A percentile compares a stretch with the other conserved stretches of the same genome.
Conservation (phyloP, 176 grass and related monocot species). For the Echinochloa phyllopogon region DNA sequence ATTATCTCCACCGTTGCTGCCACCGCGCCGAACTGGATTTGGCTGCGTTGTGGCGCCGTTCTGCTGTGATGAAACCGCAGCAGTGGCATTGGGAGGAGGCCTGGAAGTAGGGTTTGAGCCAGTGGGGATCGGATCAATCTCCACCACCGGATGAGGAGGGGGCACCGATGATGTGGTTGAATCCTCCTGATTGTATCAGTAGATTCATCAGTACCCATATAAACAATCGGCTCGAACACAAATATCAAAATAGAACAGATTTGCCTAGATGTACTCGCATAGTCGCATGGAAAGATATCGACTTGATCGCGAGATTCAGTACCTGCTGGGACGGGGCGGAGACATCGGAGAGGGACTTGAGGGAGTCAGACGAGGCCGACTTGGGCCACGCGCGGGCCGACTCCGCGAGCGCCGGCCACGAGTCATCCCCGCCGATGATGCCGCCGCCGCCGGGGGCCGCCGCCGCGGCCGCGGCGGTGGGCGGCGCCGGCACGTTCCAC, state of each 20-base stretch:
- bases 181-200: slow-evolving; percentile 50
- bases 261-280: slow-evolving; percentile 6
- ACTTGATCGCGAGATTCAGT: slow-evolving; percentile 50
- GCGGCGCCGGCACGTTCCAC: slow-evolving; percentile 59
- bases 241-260: neutral
- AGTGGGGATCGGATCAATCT: slow-evolving; percentile 38
- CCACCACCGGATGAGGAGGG: neutral
- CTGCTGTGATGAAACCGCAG: neutral
- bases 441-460: slow-evolving; percentile 24
- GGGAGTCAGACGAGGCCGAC: slow-evolving; percentile 60
- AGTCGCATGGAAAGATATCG: neutral
- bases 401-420: slow-evolving; percentile 65
- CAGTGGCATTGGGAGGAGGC: slow-evolving; percentile 10
- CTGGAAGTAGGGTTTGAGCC: slow-evolving; percentile 48
- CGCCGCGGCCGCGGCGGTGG: neutral
- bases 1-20: slow-evolving; percentile 30
- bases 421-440: slow-evolving; percentile 53
- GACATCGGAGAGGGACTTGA: slow-evolving; percentile 59
- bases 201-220: slow-evolving; percentile 42
- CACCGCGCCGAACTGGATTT: slow-evolving; percentile 30
- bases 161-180: slow-evolving; percentile 25
- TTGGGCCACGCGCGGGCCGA: slow-evolving; percentile 41
- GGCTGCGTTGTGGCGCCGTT: slow-evolving; percentile 38
- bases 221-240: neutral
- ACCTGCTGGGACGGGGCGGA: slow-evolving; percentile 52